Base-by-base conservation (phyloP, 768 basidiomycete species). In the Heimioporus sp. region DNA sequence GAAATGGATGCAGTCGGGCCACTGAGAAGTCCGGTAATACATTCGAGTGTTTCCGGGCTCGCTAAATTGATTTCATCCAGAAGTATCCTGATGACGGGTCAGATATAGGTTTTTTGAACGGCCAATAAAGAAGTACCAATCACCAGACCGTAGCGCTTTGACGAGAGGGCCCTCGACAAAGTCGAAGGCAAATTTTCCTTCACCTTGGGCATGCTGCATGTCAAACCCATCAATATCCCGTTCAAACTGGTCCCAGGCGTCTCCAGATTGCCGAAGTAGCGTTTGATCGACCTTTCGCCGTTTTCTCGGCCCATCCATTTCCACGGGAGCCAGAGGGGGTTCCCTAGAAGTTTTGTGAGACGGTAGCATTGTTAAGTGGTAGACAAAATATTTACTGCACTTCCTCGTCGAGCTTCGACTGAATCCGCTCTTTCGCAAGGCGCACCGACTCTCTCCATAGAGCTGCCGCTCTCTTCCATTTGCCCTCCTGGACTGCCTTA, bases 91-190 rank as follows among this genome's bases (percentile, higher is more conserved):
- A 32, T 2, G 13, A 30, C 38, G 17, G 28, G 46, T 49, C 52
- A 58, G 49, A 43, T 10, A 48, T 19, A 34, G 24, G 31, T 5
- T 15, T 42, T 34, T 46, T n/a, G 5, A 15, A 32, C 19, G 30
- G 44, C 32, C 5, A 16, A 36, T 7, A 48, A 8, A 17, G 20
- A 73, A 88, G 60, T 61, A 96, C 97, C 97, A 99, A 65, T 96
- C 83, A 6, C 97, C 97, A 42, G 78, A 79, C 28, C 87, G 80
- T 50, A 99, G 69, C 3, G 97, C 97, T 60, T 86, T 90, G 20
- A 97, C 83, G n/a, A 99, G 74, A 12, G 97, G 95, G 0, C 96
- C 97, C 65, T 99, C 97, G 2, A 98, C 86, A 61, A 98, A 98
- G 10, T 85, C 85, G 63, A 98, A 98, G 0, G 94, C 90, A 63